These are phyloP conservation scores for Ophiosphaerella herpotricha DNA, from an alignment of 2,329 filamentous ascomycete genomes.

Conservation along the genomic window DNA sequence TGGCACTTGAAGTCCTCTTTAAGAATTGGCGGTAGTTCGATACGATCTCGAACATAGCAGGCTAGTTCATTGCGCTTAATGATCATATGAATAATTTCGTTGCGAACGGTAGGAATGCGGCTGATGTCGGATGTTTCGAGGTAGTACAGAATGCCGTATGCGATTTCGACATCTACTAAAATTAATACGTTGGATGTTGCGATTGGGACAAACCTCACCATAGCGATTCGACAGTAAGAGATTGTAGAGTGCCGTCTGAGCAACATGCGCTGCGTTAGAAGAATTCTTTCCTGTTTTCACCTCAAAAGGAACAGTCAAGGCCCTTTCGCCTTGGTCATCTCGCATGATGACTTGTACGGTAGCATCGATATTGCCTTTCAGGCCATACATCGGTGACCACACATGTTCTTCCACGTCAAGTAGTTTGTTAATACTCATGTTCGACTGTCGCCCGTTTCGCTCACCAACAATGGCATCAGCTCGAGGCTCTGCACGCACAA, in stretches of 20 bases:
- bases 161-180: conserved; percentile 75
- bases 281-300: conserved; percentile 89
- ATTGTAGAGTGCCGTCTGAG: conserved; percentile 94
- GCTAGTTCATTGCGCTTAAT: conserved; percentile 92
- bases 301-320: conserved; percentile 87
- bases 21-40: conserved; percentile 83
- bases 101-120: conserved; percentile 80
- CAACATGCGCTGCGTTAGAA: conserved; percentile 79
- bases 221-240: conserved; percentile 91
- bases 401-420: conserved; percentile 97
- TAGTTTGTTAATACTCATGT: conserved; percentile 87
- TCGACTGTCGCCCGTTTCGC: conserved; percentile 74
- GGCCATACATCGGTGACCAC: conserved; percentile 95
- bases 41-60: conserved; percentile 79
- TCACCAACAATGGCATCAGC: conserved; percentile 78
- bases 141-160: conserved; percentile 91
- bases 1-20: conserved; percentile 80
- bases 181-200: conserved; percentile 12
- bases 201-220: conserved; percentile 48
- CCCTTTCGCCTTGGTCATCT: conserved; percentile 68
- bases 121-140: conserved; percentile 87
- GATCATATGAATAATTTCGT: conserved; percentile 94
- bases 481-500: conserved; percentile 73
- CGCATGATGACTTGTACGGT: conserved; percentile 87
- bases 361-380: conserved; percentile 97